Percentiles rank a stretch among this genome's conserved stretches.
Conservation (phyloP, 176 grass and related monocot genomes). For the Oropetium thomaeum region DNA sequence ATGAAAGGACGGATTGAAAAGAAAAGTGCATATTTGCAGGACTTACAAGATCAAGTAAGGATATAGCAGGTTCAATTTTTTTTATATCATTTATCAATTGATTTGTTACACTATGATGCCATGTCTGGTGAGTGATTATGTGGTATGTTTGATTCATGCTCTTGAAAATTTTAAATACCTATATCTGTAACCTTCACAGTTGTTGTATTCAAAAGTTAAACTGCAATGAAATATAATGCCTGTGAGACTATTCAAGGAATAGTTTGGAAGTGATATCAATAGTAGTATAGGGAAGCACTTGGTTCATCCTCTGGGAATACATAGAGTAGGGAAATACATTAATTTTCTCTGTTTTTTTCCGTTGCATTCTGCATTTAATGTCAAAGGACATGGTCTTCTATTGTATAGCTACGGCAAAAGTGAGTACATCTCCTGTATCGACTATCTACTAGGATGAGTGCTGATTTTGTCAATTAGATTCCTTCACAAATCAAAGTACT, state of each 20-base stretch:
- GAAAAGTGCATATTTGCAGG: constrained; percentile 92
- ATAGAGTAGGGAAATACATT: not conserved
- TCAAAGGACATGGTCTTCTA: not conserved
- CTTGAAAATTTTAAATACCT: not conserved
- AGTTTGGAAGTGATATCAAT: not conserved
- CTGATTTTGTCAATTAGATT: not conserved
- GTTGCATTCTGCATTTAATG: not conserved
- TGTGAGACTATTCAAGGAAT: not conserved
- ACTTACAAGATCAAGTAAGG: constrained; percentile 93
- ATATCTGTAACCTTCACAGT: not conserved
- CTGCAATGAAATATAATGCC: not conserved
- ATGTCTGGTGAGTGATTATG: not conserved
- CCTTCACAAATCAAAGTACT: not conserved
- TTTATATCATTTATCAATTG: not conserved
- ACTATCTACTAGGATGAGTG: not conserved
- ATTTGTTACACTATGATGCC: not conserved
- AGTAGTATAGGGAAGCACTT: not conserved
- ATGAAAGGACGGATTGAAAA: constrained; percentile 76
- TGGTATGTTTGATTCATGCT: not conserved
- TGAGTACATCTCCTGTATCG: not conserved
- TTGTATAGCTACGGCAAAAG: not conserved
- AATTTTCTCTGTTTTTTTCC: not conserved
- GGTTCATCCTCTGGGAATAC: not conserved
- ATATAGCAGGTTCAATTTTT: not conserved
- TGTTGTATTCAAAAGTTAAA: constrained; percentile 14